phyloP scores from a whole-genome alignment of 1,284 basidiomycete genomes.

The Ceratobasidium sp. region DNA sequence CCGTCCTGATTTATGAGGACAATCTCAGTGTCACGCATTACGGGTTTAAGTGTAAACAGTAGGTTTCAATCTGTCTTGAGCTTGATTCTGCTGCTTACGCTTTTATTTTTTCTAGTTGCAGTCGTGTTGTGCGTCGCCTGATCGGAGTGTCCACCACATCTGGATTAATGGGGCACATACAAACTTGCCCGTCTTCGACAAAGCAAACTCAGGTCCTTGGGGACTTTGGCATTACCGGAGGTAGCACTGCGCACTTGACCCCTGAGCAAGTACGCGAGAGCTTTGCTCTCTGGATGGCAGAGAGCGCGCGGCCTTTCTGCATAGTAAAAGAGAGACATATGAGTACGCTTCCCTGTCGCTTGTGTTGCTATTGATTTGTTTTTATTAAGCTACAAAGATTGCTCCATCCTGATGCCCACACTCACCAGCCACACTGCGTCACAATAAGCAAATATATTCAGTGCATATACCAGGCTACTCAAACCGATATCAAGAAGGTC shows the following conservation, averaged over 20 bases:
- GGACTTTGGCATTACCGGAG: slow-evolving; percentile 13
- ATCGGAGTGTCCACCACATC: neutral
- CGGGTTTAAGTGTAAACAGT: slow-evolving; percentile 12
- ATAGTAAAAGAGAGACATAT: slow-evolving; percentile 4
- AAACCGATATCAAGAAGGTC: neutral
- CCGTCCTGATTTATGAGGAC: neutral
- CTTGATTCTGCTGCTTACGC: neutral
- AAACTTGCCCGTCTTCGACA: neutral
- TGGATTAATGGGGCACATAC: neutral
- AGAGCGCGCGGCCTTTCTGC: neutral
- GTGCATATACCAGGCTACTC: neutral
- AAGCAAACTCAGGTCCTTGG: neutral
- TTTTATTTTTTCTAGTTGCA: neutral
- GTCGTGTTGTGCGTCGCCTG: neutral
- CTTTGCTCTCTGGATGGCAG: neutral
- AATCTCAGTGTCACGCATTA: neutral
- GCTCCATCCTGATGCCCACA: neutral
- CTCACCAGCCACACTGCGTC: neutral
- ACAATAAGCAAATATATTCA: neutral
- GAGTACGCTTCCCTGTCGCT: neutral
- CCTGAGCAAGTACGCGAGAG: neutral
- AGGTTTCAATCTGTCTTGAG: neutral
- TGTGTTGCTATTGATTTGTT: neutral
- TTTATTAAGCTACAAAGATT: neutral
- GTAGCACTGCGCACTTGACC: neutral